Evolutionary conservation across 345 rosid species (phyloP), one percentile per base, ranked within the genome.

Genomic region (Eucalyptus pauciflora): DNA sequence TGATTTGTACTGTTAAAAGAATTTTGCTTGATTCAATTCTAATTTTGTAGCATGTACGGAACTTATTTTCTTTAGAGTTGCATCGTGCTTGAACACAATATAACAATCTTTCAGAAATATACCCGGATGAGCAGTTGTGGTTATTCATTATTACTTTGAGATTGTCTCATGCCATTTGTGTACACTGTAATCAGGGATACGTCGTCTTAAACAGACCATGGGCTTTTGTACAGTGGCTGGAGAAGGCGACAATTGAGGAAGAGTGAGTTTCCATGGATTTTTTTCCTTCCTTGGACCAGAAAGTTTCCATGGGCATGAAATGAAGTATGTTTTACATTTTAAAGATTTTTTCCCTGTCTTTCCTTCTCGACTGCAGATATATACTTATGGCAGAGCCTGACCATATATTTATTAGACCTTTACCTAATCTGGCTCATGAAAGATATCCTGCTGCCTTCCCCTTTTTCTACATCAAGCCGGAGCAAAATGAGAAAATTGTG

Each of bases 151-250:
- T 49, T 18, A 69, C 49, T 62, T 41, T 15, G 29, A 31, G n/a
- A 24, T 43, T 54, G 51, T 46, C 62, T 67, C 37, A 69, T 87
- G 85, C 49, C 20, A 87, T 87, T 83, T 29, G 89, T 76, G 85
- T 76, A 6, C 85, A 76, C 27, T 4, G 15, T 87, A 11, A 89
- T n/a, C 96, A 98, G 99, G 99, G 99, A 58, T 98, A 98, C 90
- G 94, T 97, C 88, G 99, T 98, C 90, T 93, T 98, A 88, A 97
- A 98, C 90, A 95, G 99, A 91, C 99, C 99, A 41, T 98, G 99
- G 98, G 99, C 99, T 7, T 98, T 98, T 87, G 99, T 95, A 88
- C 99, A 97, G 85, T 97, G 99, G 99, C 95, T 98, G 92, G 97
- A 95, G 90, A 98, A 95, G 90, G 96, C 99, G 87, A 94, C 94